Evolutionary conservation across 805 yeast species (phyloP), one percentile per base, ranked within the genome.

Genomic region (Ogataea saltuana): DNA sequence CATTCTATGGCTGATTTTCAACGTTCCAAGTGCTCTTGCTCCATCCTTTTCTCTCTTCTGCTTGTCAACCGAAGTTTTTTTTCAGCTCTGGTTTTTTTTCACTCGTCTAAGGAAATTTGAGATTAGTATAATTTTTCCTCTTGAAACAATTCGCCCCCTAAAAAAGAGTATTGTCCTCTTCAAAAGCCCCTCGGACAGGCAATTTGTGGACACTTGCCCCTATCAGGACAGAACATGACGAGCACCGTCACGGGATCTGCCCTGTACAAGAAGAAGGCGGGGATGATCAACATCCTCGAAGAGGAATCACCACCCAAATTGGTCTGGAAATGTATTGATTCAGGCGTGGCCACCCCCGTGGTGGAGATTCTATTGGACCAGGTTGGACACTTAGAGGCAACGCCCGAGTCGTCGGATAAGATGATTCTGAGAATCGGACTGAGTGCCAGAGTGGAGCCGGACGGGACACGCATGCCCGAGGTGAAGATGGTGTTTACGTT

Each of bases 331-430:
- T 78, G 81, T 36, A 80, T 83, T 4, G 83, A 78, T 50, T 64
- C 68, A 15, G 54, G 63, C 7, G 68, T 69, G 6, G 54, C 65
- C 15, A 55, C 68, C 3, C 70, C 72, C 11, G 46, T 55, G 18
- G 68, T 78, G 9, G 73, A 70, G 50, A 52, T 74, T 16, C 60
- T 59, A 1, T 60, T 79, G 30, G 71, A 70, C 31, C 61, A 70
- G 1, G 70, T 78, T 16, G 67, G 67, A 3, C 68, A 74, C 46
- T 61, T 87, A 15, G 85, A 84, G 58, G 90, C 88, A 1, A 78
- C 93, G 0, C 82, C 87, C 5, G 81, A 82, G 11, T 64, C 77
- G 0, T 72, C 81, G 19, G 84, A 81, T 11, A 82, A 81, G 51
- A 78, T 85, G 83, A 75, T 78, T 67, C 63, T 88, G 37, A 78